Conservation (phyloP, 2,329 filamentous ascomycete genomes). For the Talaromyces rugulosus region DNA sequence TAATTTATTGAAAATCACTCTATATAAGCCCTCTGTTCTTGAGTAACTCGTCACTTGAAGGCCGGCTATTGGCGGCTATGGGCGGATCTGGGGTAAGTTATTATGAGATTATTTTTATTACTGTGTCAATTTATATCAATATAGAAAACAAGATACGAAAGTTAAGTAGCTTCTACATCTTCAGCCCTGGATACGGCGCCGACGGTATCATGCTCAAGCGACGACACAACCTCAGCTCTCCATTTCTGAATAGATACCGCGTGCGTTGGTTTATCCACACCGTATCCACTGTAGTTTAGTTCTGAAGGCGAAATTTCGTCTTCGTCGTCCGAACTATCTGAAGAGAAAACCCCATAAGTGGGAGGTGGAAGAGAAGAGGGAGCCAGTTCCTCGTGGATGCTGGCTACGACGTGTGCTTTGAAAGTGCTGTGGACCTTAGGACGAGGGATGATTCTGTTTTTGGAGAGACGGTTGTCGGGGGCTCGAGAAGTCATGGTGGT, state of each 20-base stretch:
- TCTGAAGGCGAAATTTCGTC: neutral
- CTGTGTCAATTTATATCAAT: neutral
- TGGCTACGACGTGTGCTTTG: conserved; percentile 14
- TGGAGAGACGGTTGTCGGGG: neutral
- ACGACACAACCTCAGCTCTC: conserved; percentile 6
- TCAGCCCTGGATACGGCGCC: neutral
- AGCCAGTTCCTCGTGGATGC: conserved; percentile 17
- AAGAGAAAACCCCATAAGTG: conserved; percentile 23
- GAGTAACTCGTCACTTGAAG: neutral
- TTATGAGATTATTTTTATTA: neutral
- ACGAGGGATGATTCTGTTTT: neutral
- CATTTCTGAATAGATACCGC: conserved; percentile 7
- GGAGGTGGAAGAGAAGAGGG: conserved; percentile 28
- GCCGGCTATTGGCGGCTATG: neutral
- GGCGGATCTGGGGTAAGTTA: neutral
- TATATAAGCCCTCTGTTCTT: neutral
- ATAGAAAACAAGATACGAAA: neutral
- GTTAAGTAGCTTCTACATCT: neutral
- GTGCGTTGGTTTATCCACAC: neutral
- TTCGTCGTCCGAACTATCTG: conserved; percentile 6
- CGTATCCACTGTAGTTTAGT: neutral
- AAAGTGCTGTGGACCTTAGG: neutral
- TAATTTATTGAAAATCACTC: neutral
- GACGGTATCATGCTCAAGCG: neutral
- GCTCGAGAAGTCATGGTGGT: neutral